These are phyloP conservation scores for Leccinum rimulosum DNA, from an alignment of 768 basidiomycete genomes.

Conservation along the genomic window DNA sequence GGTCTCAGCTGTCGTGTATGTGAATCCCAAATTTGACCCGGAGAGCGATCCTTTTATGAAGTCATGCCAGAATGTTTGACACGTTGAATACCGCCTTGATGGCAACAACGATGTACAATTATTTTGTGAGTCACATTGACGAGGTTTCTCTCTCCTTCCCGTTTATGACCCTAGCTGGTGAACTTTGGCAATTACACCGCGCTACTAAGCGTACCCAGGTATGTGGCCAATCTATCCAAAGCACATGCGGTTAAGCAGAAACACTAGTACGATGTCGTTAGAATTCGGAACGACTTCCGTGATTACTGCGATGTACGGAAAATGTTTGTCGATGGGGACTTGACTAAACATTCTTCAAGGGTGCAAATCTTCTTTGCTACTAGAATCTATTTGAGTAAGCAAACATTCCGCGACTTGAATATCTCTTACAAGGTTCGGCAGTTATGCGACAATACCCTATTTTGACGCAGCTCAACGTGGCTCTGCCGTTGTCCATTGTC, in stretches of 20 bases:
- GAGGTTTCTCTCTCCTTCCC: neutral
- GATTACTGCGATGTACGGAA: conserved; percentile 3
- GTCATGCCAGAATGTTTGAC: neutral
- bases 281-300: neutral
- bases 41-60: neutral
- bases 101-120: neutral
- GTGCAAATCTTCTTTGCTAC: conserved; percentile 7
- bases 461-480: neutral
- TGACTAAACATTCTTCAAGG: neutral
- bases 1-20: conserved; percentile 2
- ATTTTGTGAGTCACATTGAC: conserved; percentile 1
- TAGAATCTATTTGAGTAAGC: conserved; percentile 8
- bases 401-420: neutral
- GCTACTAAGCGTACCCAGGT: neutral
- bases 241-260: neutral
- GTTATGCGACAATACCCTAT: conserved; percentile 9
- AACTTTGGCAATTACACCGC: conserved; percentile 1
- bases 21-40: neutral
- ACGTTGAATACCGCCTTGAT: neutral
- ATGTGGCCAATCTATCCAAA: neutral
- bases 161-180: neutral
- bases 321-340: neutral
- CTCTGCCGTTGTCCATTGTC: conserved; percentile 5
- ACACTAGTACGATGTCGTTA: conserved; percentile 1
- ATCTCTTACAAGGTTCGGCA: neutral